A percentile compares a stretch with the other conserved stretches of the same genome.
phyloP scores from a whole-genome alignment of 768 basidiomycete genomes.

The Agaricus subrufescens region DNA sequence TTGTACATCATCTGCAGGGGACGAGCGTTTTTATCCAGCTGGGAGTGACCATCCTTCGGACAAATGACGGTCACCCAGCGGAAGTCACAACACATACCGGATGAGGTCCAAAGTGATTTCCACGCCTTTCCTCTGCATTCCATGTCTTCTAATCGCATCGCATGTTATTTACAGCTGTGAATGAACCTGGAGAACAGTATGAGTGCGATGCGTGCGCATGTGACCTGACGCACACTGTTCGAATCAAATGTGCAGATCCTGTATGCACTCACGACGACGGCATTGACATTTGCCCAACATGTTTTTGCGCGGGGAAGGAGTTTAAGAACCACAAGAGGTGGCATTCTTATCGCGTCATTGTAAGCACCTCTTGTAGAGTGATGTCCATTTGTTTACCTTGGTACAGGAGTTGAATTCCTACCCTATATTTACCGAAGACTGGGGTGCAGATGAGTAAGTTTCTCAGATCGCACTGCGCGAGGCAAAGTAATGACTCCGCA shows the following conservation, averaged over 20 bases:
- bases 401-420: conserved; percentile 89
- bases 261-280: conserved; percentile 61
- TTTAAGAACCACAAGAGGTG: conserved; percentile 79
- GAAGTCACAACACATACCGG: conserved; percentile 58
- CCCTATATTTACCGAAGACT: conserved; percentile 91
- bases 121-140: conserved; percentile 13
- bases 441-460: conserved; percentile 95
- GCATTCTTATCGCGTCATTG: conserved; percentile 91
- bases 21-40: neutral
- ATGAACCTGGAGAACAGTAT: conserved; percentile 79
- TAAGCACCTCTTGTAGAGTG: conserved; percentile 29
- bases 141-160: conserved; percentile 13
- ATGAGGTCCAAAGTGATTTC: conserved; percentile 59
- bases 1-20: neutral
- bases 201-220: conserved; percentile 79
- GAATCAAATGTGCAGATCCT: conserved; percentile 92
- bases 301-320: conserved; percentile 91
- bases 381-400: conserved; percentile 7
- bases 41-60: neutral
- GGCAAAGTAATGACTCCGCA: neutral
- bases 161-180: conserved; percentile 45
- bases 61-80: conserved; percentile 65
- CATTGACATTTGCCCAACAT: conserved; percentile 88
- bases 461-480: neutral
- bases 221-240: conserved; percentile 94